phyloP scores from a whole-genome alignment of 1,284 basidiomycete species.

The Rhodotorula sp. region DNA sequence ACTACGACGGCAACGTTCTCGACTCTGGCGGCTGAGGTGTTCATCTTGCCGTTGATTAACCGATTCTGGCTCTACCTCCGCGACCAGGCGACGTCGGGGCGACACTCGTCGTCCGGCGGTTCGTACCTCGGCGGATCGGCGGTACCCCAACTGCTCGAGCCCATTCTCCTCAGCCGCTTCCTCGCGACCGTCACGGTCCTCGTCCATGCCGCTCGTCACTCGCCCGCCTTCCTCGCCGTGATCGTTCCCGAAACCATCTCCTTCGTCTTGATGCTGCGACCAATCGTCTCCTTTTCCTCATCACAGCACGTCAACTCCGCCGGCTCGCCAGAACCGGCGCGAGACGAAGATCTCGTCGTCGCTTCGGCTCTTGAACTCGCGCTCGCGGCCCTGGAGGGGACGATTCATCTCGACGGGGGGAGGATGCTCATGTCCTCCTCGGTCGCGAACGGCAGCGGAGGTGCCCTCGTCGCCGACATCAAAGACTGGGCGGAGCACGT shows the following conservation, averaged over 20 bases:
- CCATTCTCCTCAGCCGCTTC: slow-evolving; percentile 70
- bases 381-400: slow-evolving; percentile 71
- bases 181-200: slow-evolving; percentile 75
- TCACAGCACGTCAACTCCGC: background rate
- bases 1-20: slow-evolving; percentile 55
- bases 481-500: slow-evolving; percentile 77
- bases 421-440: slow-evolving; percentile 68
- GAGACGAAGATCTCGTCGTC: slow-evolving; percentile 52
- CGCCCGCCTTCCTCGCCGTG: slow-evolving; percentile 72
- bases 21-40: slow-evolving; percentile 76
- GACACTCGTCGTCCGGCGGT: slow-evolving; percentile 59
- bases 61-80: slow-evolving; percentile 86
- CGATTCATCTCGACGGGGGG: slow-evolving; percentile 71
- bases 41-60: slow-evolving; percentile 82
- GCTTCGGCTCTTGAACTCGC: slow-evolving; percentile 71
- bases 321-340: background rate
- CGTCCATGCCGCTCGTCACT: slow-evolving; percentile 73
- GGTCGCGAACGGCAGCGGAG: slow-evolving; percentile 51
- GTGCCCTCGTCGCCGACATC: slow-evolving; percentile 63
- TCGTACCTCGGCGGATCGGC: slow-evolving; percentile 22
- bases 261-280: slow-evolving; percentile 71
- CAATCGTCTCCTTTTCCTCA: background rate
- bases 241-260: slow-evolving; percentile 77
- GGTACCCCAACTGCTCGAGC: slow-evolving; percentile 72
- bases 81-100: slow-evolving; percentile 67